phyloP scores from a whole-genome alignment of 2,329 filamentous ascomycete genomes.

The Fusarium temperatum region DNA sequence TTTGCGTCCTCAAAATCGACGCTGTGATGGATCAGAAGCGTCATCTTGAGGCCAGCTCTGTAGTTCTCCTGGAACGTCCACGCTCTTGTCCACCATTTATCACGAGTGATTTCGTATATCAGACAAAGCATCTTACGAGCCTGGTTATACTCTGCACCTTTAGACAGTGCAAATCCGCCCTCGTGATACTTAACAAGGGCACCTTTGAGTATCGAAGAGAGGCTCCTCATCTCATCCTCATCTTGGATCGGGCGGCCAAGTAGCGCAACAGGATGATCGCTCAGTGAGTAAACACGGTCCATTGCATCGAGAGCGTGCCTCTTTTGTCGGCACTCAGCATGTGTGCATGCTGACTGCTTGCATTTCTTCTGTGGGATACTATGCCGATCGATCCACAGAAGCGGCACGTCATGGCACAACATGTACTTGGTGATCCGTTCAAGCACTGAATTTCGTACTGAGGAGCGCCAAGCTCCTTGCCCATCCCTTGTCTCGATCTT shows the following conservation, averaged over 20 bases:
- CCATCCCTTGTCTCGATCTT: slow-evolving; percentile 13
- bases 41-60: slow-evolving; percentile 41
- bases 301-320: slow-evolving; percentile 43
- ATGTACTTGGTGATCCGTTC: slow-evolving; percentile 40
- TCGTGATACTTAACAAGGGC: slow-evolving; percentile 17
- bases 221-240: slow-evolving; percentile 8
- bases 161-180: slow-evolving; percentile 11
- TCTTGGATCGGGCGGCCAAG: slow-evolving; percentile 32
- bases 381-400: slow-evolving; percentile 46
- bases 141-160: neutral
- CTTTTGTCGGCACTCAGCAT: slow-evolving; percentile 38
- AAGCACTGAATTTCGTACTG: slow-evolving; percentile 40
- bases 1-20: slow-evolving; percentile 32
- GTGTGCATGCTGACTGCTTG: slow-evolving; percentile 10
- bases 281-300: slow-evolving; percentile 46
- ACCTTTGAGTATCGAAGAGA: slow-evolving; percentile 31
- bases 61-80: slow-evolving; percentile 51
- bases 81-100: slow-evolving; percentile 45
- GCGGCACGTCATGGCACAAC: slow-evolving; percentile 18
- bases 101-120: slow-evolving; percentile 38
- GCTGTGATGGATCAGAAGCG: slow-evolving; percentile 41
- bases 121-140: slow-evolving; percentile 33
- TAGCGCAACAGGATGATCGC: slow-evolving; percentile 44
- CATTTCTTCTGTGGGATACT: slow-evolving; percentile 41
- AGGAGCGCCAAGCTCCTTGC: slow-evolving; percentile 2